Evolutionary conservation across 2,329 filamentous ascomycete genomes (phyloP), one percentile per base, ranked within the genome.

Genomic region (Penicillium sp.): DNA sequence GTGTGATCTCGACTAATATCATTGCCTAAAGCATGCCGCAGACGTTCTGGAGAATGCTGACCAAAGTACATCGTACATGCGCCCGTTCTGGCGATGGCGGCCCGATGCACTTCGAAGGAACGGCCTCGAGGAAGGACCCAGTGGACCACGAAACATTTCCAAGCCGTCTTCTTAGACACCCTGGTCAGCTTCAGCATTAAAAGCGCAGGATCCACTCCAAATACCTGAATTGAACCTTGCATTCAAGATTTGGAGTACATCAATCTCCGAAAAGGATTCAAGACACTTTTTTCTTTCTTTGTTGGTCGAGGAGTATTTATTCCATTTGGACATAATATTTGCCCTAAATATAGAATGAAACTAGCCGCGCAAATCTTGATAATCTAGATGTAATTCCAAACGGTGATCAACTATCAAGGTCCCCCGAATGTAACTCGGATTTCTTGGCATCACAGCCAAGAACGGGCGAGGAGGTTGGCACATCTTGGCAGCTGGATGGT

Each of bases 1-100:
- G 8, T 2, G 13, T n/a, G n/a, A 18, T 29, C 1, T 8, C 21
- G 15, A n/a, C 54, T 64, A 20, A 64, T 26, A 37, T 4, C 1
- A 15, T 9, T 8, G 9, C 30, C 1, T 20, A 27, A 26, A 70
- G 66, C 67, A 71, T 43, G 69, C 68, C 3, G 67, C 65, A 7
- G 64, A 70, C 34, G 66, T 71, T 3, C 55, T 70, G 1, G 58
- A 68, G 10, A 49, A 66, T 12, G 58, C 51, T 0, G 59, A 66
- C 18, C 18, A 60, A 21, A 67, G 64, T 27, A 52, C 52, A 1
- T 70, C 67, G 7, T 64, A 58, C 26, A 65, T 70, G 67, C 55
- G 65, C 3, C 56, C 60, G 4, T 59, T 67, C 46, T 71, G 68
- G 69, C 54, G 62, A 20, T 71, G 67, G 66, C 52, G 68, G 8